Evolutionary conservation across 2,329 filamentous ascomycete species (phyloP), one percentile per base, ranked within the genome.

Genomic region (Botryotinia globosa): DNA sequence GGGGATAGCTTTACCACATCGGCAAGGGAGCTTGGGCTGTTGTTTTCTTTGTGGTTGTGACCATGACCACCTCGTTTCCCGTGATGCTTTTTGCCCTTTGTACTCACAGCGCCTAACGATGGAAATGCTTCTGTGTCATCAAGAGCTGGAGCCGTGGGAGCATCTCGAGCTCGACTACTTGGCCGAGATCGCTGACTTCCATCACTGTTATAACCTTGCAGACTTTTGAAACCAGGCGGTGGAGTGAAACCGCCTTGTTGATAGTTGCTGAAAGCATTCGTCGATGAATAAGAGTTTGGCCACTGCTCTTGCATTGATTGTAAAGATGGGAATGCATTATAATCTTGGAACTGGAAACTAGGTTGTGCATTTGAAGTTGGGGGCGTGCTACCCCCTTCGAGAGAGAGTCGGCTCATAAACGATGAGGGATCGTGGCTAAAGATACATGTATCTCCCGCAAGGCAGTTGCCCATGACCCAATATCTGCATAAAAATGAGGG

Each of bases 81-180:
- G 80, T 97, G 94, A 80, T 97, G 93, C 80, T 97, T 97, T 83
- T 98, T 98, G 69, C 89, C 89, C 81, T 96, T 96, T 39, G 87
- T 84, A 68, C 89, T 86, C 42, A 89, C 92, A 51, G 94, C 93
- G 9, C 94, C 93, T 4, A 99, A 87, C 14, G 92, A 93, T 12
- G 96, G 96, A 79, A 99, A 99, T 0, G 95, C 96, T 79, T 99
- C 96, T 32, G 93, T 95, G 79, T 99, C 96, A 80, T 98, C 94
- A 37, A 97, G 90, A 32, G 93, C 90, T 44, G 92, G 91, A 22
- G 92, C 91, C 37, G 89, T 86, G 45, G 90, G 89, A 42, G 89
- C 75, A n/a, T 90, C 88, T 81, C 82, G 79, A 85, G 85, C 86
- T 51, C 94, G 90, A 81, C 95, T 98, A 74, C 89, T 89, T 25